Base-by-base conservation (phyloP, 352 stramenopile species). In the Thalassiosira ordinaria region DNA sequence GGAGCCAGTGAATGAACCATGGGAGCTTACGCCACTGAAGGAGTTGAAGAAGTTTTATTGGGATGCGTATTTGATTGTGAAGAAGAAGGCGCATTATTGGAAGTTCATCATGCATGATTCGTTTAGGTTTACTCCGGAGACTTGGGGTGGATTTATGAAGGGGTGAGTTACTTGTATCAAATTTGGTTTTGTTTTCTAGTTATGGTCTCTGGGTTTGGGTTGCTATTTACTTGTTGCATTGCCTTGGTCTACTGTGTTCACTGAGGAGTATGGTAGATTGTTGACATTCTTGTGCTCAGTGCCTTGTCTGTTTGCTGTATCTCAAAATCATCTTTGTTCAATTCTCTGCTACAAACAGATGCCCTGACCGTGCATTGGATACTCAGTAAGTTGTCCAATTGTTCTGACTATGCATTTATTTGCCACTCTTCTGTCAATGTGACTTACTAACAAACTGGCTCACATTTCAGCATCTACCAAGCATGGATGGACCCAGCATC, bases 71-170 rank as follows among this genome's bases (percentile, higher is more conserved):
- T 95, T 98, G 70, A 95, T 96, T 66, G 91, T 98, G 27, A 97
- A 98, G 80, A 88, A 86, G 51, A 86, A 94, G 26, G 96, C 96
- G 16, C 96, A 96, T 0, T 93, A 97, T 55, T 98, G 96, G 96
- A 97, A 98, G 77, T 98, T 97, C 74, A 93, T 98, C 59, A 95
- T 98, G 67, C 96, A 98, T 87, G 96, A 98, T 88, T 97, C 94
- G 52, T 98, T 98, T 88, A 92, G 95, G 51, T 98, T 98, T 66
- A 89, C 92, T 81, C 61, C 87, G 0, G 79, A 88, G 33, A 76
- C 92, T 47, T 96, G 92, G 92, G 90, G 90, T 74, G 91, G 91
- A 24, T 95, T 95, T 62, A 95, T 95, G 91, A 80, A 60, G 60
- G 88, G 85, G 64, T 89, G 74, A 74, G 74, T 84, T 24, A 61